Evolutionary conservation across 441 rosid species (phyloP), one percentile per base, ranked within the genome.

Genomic region (Eruca vesicaria): DNA sequence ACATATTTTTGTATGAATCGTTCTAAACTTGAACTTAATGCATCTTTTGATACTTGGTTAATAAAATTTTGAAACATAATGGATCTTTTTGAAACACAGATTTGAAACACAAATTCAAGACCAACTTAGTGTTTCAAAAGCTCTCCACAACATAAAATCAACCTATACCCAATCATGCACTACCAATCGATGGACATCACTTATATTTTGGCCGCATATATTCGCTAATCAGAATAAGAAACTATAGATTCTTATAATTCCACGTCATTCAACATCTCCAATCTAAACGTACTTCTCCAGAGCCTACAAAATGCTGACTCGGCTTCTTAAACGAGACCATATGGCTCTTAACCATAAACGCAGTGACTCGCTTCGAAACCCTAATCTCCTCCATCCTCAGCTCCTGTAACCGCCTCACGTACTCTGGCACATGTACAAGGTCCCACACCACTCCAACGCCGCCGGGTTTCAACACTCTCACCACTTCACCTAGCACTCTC

Each of bases 371-470:
- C 68, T 92, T 86, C 0, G 99, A 94, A 8, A 94, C 96, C 61
- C 79, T 79, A 16, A 94, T 84, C 45, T 92, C 99, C 72, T 92
- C 99, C 99, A 94, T 87, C 83, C 85, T 85, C 73, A 94, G 70
- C 71, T 94, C 99, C 9, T 89, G 99, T 61, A 94, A 75, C 68
- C 90, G 70, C 38, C 94, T 73, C 45, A 89, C 92, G 31, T 94
- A 94, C 69, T 94, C 99, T 48, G 92, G 96, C 43, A 87, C 98
- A 29, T 94, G 98, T 5, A 90, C 72, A 3, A 94, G 79, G 73
- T 94, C 99, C 99, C 99, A 92, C 63, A 94, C 81, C 5, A 94
- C 93, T n/a, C 94, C 97, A 0, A 81, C 72, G 1, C 98, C 98
- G 0, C 93, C 88, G 0, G 98, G 90, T 79, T 92, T 92, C 68